Base-by-base conservation (phyloP, 371 early-diverging fungal species). In the Thermomucor indicae-seudaticae region DNA sequence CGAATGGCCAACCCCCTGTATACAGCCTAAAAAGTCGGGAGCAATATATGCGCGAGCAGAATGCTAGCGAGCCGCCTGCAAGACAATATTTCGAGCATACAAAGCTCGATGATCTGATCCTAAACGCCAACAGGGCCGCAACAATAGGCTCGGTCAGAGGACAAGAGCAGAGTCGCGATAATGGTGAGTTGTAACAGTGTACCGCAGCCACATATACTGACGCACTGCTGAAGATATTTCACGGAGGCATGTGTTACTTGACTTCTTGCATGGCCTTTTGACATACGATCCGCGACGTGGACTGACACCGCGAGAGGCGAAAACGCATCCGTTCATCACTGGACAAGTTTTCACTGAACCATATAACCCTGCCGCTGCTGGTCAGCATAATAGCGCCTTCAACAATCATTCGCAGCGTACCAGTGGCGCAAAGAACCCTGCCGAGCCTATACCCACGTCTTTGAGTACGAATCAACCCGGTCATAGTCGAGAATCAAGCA, bases 311-410 rank as follows among this genome's bases (percentile, higher is more conserved):
- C 81, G 82, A 34, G 89, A 95, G 54, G 98, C 98, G 8, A 65
- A 80, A 32, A 61, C 83, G 48, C 98, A 98, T 57, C 95, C 96
- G 2, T 96, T 97, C 58, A 87, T 97, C 39, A 91, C 91, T 0
- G 91, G 90, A 8, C 22, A 43, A 16, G 38, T 35, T 3, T 52
- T 11, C 22, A 23, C 27, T 4, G 28, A 20, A 0, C 37, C 52
- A 2, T 52, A 35, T 35, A 31, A 31, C 12, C 41, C 48, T 7
- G 27, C 16, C 14, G 34, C 34, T 8, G 34, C 8, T 10, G 8
- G 34, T 32, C 8, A 32, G 8, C 8, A 32, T 32, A 32, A n/a
- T 32, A 32, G n/a, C 34, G 8, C 34, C 10, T 10, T n/a, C 8
- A 22, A 23, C 6, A 6, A 12, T 23, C 22, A 6, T 5, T 20